Evolutionary conservation across 441 rosid species (phyloP).

Genomic region (Adansonia gregorii): DNA sequence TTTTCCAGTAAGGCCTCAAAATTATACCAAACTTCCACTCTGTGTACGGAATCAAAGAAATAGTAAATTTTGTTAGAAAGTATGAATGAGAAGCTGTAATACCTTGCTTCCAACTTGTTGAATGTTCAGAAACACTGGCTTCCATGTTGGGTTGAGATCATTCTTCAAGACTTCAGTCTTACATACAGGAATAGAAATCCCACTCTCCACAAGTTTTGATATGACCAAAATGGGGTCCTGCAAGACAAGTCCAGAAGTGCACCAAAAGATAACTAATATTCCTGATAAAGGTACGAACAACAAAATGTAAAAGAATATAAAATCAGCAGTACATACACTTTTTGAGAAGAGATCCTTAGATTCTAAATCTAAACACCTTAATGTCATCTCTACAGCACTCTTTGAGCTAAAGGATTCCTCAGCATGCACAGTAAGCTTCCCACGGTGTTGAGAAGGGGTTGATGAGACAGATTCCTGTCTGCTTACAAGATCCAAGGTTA

Average conservation of each 20-base stretch:
- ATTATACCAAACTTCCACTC: conserved; percentile 9
- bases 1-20: background rate
- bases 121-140: conserved; percentile 72
- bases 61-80: background rate
- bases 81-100: conserved; percentile 19
- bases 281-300: conserved; percentile 9
- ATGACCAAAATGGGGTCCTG: conserved; percentile 89
- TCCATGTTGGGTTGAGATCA: conserved; percentile 74
- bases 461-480: conserved; percentile 53
- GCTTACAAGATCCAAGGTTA: conserved; percentile 61
- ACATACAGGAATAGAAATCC: conserved; percentile 70
- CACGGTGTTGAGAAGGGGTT: conserved; percentile 40
- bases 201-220: conserved; percentile 74
- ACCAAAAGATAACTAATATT: conserved; percentile 26
- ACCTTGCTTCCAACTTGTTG: conserved; percentile 98
- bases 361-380: conserved; percentile 80
- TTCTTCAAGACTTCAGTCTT: conserved; percentile 90
- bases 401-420: conserved; percentile 83
- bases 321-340: conserved; percentile 58
- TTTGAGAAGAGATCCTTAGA: conserved; percentile 76
- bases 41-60: conserved; percentile 7
- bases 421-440: conserved; percentile 78
- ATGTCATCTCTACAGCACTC: conserved; percentile 65
- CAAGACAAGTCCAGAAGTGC: conserved; percentile 31
- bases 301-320: conserved; percentile 23